Evolutionary conservation across 2,329 filamentous ascomycete species (phyloP).

Genomic region (Pseudogymnoascus sp.): DNA sequence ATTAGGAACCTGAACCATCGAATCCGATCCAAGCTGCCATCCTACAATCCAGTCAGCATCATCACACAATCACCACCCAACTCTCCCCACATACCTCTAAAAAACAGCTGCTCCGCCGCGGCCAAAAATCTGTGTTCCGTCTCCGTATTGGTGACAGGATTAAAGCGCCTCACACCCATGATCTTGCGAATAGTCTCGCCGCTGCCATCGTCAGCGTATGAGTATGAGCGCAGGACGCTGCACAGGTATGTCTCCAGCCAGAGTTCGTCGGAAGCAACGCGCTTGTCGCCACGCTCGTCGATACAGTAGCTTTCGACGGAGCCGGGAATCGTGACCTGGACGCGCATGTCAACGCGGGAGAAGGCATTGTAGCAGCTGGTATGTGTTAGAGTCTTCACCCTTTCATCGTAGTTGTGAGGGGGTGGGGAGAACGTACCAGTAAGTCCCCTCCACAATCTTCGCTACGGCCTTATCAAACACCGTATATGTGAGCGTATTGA

Average conservation of each 20-base stretch:
- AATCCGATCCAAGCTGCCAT: conserved; percentile 92
- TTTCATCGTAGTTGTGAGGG: not conserved
- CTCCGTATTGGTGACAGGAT: conserved; percentile 96
- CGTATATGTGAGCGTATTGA: conserved; percentile 92
- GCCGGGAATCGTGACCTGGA: conserved; percentile 93
- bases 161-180: conserved; percentile 93
- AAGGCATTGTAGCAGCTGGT: conserved; percentile 94
- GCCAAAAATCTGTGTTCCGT: conserved; percentile 93
- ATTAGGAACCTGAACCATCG: conserved; percentile 94
- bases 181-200: conserved; percentile 95
- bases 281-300: conserved; percentile 91
- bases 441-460: conserved; percentile 89
- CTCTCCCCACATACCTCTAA: conserved; percentile 54
- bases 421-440: conserved; percentile 55
- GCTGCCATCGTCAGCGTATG: conserved; percentile 90
- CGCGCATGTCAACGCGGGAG: conserved; percentile 94
- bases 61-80: not conserved
- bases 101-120: conserved; percentile 90
- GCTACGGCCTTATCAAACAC: conserved; percentile 66
- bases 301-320: conserved; percentile 96
- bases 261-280: conserved; percentile 82
- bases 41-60: conserved; percentile 40
- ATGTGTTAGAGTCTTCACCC: conserved; percentile 20
- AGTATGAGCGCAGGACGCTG: conserved; percentile 87
- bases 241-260: conserved; percentile 98